Evolutionary conservation across 148 eudicot genomes (phyloP).

Genomic region (Rhododendron vialii): DNA sequence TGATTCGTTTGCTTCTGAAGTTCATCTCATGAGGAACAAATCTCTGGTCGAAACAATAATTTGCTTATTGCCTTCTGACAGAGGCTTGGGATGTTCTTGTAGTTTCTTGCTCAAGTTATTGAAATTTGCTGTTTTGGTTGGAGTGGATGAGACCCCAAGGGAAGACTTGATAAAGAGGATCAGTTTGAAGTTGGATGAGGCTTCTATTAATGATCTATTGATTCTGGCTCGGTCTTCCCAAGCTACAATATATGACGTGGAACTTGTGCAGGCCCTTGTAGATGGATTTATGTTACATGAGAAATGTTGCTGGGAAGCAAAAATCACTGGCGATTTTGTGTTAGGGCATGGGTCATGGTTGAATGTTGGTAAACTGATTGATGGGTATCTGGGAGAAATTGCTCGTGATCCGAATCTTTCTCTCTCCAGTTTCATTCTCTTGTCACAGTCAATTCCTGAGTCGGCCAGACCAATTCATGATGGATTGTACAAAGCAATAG

Average conservation of each 20-base stretch:
- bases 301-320: conserved; percentile 33
- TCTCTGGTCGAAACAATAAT: conserved; percentile 67
- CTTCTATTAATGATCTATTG: conserved; percentile 63
- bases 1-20: conserved; percentile 58
- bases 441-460: conserved; percentile 61
- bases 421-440: conserved; percentile 40
- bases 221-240: conserved; percentile 58
- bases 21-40: conserved; percentile 50
- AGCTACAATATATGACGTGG: conserved; percentile 61
- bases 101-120: conserved; percentile 76
- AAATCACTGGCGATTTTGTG: conserved; percentile 24
- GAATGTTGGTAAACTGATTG: conserved; percentile 62
- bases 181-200: conserved; percentile 66
- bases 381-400: conserved; percentile 63
- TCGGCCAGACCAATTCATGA: conserved; percentile 74
- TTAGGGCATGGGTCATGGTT: conserved; percentile 46
- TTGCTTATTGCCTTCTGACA: conserved; percentile 61
- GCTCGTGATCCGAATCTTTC: conserved; percentile 56
- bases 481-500: conserved; percentile 64
- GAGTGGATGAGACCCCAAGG: conserved; percentile 47
- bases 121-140: conserved; percentile 66
- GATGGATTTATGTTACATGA: conserved; percentile 45
- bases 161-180: conserved; percentile 55
- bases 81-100: conserved; percentile 60
- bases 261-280: conserved; percentile 55